These are phyloP conservation scores for Pinus tabuliformis DNA, from an alignment of 75 land plant genomes.

Conservation along the genomic window DNA sequence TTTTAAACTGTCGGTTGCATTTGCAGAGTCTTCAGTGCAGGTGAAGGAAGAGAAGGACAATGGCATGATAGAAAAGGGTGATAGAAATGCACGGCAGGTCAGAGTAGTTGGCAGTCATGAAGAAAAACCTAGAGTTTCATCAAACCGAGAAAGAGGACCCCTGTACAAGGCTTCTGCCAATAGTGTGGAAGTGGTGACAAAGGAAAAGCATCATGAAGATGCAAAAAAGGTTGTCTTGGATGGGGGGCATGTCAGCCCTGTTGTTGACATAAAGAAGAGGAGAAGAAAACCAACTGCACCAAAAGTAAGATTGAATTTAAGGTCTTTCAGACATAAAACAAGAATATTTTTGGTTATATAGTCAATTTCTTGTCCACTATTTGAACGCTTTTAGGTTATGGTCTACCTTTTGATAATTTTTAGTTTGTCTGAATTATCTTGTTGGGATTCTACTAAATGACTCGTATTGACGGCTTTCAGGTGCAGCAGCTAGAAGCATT, in stretches of 20 bases:
- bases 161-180: slow-evolving; percentile 5
- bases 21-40: slow-evolving; percentile 37
- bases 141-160: slow-evolving; percentile 6
- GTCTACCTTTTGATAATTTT: neutral
- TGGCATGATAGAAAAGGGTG: neutral
- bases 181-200: slow-evolving; percentile 1
- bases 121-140: slow-evolving; percentile 15
- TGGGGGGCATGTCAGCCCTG: slow-evolving; percentile 2
- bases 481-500: slow-evolving; percentile 6
- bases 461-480: neutral
- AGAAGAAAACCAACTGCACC: slow-evolving; percentile 6
- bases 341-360: neutral
- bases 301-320: slow-evolving; percentile 4
- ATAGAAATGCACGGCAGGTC: neutral
- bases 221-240: neutral
- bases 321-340: neutral
- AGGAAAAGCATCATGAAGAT: slow-evolving; percentile 1
- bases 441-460: neutral
- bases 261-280: slow-evolving; percentile 1
- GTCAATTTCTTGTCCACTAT: neutral
- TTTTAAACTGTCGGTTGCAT: neutral
- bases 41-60: slow-evolving; percentile 34
- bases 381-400: neutral
- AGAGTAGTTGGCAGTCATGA: slow-evolving; percentile 8
- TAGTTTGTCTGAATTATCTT: neutral